phyloP scores from a whole-genome alignment of 371 early-diverging fungal species.

The Apophysomyces variabilis region DNA sequence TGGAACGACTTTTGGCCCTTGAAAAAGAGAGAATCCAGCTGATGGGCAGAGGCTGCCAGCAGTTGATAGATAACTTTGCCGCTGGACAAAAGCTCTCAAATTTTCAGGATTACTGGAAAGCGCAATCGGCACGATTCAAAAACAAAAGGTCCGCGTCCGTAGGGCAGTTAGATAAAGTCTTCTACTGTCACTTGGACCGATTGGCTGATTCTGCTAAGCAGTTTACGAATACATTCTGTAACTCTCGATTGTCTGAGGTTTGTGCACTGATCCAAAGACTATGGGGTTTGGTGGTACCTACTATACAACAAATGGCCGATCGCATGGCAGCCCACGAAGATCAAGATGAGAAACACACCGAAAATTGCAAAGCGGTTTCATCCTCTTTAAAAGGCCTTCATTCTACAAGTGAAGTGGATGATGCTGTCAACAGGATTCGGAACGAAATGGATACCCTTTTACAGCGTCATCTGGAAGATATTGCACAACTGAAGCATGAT shows the following conservation, averaged over 20 bases:
- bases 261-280: constrained; percentile 21
- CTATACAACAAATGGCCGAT: constrained; percentile 31
- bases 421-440: constrained; percentile 22
- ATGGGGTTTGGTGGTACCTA: constrained; percentile 31
- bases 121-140: constrained; percentile 2
- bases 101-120: constrained; percentile 31
- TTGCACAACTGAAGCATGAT: constrained; percentile 49
- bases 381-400: constrained; percentile 12
- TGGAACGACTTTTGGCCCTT: constrained; percentile 35
- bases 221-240: constrained; percentile 24
- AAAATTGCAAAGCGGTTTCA: constrained; percentile 11
- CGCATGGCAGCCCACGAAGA: constrained; percentile 20
- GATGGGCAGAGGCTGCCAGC: constrained; percentile 32
- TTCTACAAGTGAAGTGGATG: constrained; percentile 12
- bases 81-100: constrained; percentile 22
- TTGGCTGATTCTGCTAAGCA: constrained; percentile 9
- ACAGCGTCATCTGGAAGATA: constrained; percentile 42
- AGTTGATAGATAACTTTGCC: constrained; percentile 21
- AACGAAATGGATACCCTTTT: constrained; percentile 30
- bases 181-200: constrained; percentile 51
- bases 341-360: constrained; percentile 11
- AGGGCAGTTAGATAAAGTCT: constrained; percentile 53
- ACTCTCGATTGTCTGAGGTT: constrained; percentile 20
- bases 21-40: constrained; percentile 23
- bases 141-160: constrained; percentile 20